Base-by-base conservation (phyloP, 345 rosid genomes). In the Brassica juncea region DNA sequence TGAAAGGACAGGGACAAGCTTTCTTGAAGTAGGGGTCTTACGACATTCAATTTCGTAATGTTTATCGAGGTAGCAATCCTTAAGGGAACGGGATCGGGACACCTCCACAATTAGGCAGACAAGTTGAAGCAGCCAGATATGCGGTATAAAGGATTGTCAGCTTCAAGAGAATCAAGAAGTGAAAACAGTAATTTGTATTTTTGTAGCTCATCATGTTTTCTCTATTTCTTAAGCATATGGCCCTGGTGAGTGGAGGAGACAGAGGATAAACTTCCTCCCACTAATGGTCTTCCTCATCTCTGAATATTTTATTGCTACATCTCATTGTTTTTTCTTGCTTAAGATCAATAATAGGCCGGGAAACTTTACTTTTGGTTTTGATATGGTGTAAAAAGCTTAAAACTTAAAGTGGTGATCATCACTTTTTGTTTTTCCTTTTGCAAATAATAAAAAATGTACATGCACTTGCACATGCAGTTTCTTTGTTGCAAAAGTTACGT, bases 1-100 rank as follows among this genome's bases (percentile, higher is more conserved):
- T 47, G 62, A 15, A 2, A 71, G 61, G 60, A 71, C 82, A 15
- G 82, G 79, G 3, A 52, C 75, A 0, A 0, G 23, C 70, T 70
- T 62, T 70, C 39, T 49, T 47, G 75, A 42, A 42, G 25, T 49
- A 66, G 32, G 32, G 15, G 61, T 66, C 2, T 55, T 34, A 39
- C 67, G 74, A 11, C 85, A 86, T 15, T 75, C 75, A 11, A 77
- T 15, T 10, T 35, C 70, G 54, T 74, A 83, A 11, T 4, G 19
- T 12, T 16, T 10, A 4, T 72, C 30, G 2, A 34, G 54, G 75
- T 68, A 81, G 55, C 89, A 85, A n/a, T 1, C 81, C 0, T 61
- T 42, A 88, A 19, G 89, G 88, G 55, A 60, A 52, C 0, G 82
- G 85, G 60, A 88, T 78, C 65, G 3, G 5, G 8, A 86, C 16